Evolutionary conservation across 148 eudicot genomes (phyloP).

Genomic region (Chenopodium formosanum): DNA sequence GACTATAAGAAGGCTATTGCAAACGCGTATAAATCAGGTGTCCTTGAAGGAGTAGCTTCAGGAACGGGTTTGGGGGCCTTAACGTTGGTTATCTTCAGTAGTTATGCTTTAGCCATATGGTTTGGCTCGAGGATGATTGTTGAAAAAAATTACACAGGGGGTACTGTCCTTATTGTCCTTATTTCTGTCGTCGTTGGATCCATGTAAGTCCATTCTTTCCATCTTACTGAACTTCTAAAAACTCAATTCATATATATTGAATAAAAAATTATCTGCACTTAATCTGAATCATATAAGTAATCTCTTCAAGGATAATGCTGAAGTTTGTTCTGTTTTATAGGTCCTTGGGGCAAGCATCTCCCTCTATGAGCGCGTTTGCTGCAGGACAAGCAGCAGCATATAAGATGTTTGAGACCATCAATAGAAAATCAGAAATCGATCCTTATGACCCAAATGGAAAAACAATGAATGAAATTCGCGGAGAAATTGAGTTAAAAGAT

Average conservation of each 20-base stretch:
- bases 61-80: conserved; percentile 55
- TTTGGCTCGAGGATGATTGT: conserved; percentile 60
- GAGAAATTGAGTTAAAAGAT: conserved; percentile 56
- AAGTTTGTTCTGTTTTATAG: not conserved
- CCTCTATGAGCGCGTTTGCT: conserved; percentile 53
- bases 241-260: not conserved
- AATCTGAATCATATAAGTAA: not conserved
- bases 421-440: conserved; percentile 55
- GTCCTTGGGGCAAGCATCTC: conserved; percentile 58
- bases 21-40: conserved; percentile 46
- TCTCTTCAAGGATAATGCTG: not conserved
- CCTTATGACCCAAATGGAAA: conserved; percentile 51
- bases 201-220: conserved; percentile 37
- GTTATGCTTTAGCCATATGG: conserved; percentile 64
- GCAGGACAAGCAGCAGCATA: conserved; percentile 66
- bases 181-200: conserved; percentile 58
- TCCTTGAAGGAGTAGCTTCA: conserved; percentile 47
- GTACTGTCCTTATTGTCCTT: conserved; percentile 52
- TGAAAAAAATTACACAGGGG: conserved; percentile 50
- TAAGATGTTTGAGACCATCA: conserved; percentile 70
- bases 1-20: conserved; percentile 43
- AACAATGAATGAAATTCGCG: conserved; percentile 47
- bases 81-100: conserved; percentile 34
- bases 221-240: not conserved
- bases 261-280: not conserved